Evolutionary conservation across 345 rosid genomes (phyloP), one percentile per base, ranked within the genome.

Genomic region (Arabis hirsuta): DNA sequence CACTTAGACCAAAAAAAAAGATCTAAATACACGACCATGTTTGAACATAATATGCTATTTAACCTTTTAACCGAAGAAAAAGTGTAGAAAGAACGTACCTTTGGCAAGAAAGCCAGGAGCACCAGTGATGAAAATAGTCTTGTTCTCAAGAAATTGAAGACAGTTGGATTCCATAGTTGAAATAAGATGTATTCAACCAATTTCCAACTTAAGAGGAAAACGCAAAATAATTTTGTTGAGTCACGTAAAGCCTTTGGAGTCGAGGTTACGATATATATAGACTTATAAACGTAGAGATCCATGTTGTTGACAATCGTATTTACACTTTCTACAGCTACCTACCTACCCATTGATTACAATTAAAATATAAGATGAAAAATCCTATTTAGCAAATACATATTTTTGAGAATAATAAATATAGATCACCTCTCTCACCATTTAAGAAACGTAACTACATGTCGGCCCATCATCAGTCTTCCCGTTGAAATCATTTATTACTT

Each of bases 41-140:
- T 36, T 36, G 2, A 7, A 36, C 39, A 36, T 36, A 36, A 36
- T 36, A 2, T 36, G 39, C 10, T 8, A 36, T 36, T 36, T 2
- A 36, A 36, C 9, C 39, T 36, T 36, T 36, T 36, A 36, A 36
- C 38, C 6, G 11, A 2, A 8, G 7, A 36, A 7, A 36, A 36
- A 8, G 29, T 67, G 27, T 44, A 42, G 32, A 57, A 67, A 66
- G 55, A 34, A 36, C 45, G 46, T 68, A 78, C 82, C 69, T 47
- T 84, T 84, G 36, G 77, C 87, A 39, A 84, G 76, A 54, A 81
- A 84, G 12, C 87, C 87, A 55, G 87, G 76, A 45, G 77, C 81
- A 13, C 87, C 87, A 22, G 82, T 80, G 69, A 84, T 66, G 56
- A 84, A 57, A 63, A 82, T 70, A 13, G 76, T 78, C 74, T 84